A percentile compares a stretch with the other conserved stretches of the same genome.
Evolutionary conservation across 2,329 filamentous ascomycete genomes (phyloP).

Genomic region (Atkinsonella texensis): DNA sequence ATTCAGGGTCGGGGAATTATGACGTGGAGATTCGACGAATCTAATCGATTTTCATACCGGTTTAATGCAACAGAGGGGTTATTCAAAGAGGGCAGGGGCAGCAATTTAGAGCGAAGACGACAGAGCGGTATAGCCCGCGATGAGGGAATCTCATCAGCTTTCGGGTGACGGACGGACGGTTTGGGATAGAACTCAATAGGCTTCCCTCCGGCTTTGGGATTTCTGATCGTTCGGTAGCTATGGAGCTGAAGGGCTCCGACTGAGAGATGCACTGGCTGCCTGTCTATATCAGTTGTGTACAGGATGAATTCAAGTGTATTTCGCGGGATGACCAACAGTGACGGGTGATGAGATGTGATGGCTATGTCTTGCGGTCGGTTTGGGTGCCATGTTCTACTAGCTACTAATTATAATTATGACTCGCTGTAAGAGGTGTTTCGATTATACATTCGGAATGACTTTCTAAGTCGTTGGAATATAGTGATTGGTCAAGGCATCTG

Average conservation of each 20-base stretch:
- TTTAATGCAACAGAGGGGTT: neutral
- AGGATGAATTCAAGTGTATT: neutral
- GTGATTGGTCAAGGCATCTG: no score
- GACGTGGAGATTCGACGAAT: neutral
- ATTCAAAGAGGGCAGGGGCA: neutral
- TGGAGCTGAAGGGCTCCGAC: neutral
- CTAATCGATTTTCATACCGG: neutral
- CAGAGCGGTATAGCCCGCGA: neutral
- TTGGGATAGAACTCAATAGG: slow-evolving; percentile 5
- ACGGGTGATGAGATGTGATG: neutral
- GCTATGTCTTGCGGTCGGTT: neutral
- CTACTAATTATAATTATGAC: no score
- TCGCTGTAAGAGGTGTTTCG: no score
- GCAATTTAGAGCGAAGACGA: neutral
- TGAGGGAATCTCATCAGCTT: neutral
- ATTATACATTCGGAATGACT: no score
- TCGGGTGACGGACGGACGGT: neutral
- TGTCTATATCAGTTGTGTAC: neutral
- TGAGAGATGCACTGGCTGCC: slow-evolving; percentile 1
- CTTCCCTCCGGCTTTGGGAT: neutral
- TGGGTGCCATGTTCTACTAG: no score
- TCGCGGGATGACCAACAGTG: neutral
- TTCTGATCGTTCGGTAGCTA: neutral
- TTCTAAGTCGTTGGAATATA: no score
- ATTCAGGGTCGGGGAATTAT: neutral